These are phyloP conservation scores for Sphaceloma murrayae DNA, from an alignment of 2,329 filamentous ascomycete genomes.

Conservation along the genomic window DNA sequence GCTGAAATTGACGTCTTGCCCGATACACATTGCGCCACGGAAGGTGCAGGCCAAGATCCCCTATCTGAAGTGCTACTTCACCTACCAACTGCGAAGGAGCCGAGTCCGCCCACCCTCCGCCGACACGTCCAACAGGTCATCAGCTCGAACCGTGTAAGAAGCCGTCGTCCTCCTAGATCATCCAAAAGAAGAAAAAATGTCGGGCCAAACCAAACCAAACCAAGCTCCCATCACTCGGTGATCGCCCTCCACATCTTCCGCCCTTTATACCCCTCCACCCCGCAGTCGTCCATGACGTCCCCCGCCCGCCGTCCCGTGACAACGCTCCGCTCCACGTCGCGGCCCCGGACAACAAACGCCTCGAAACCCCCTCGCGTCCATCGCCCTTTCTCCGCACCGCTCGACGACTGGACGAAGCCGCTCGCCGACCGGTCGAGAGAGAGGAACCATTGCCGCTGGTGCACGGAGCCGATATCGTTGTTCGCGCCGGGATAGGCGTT, in stretches of 20 bases:
- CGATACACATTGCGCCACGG: no score
- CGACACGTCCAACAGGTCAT: no score
- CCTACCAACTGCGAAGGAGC: no score
- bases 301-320: constrained; percentile 52
- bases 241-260: constrained; percentile 50
- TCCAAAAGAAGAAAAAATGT: no score
- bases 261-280: constrained; percentile 46
- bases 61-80: no score
- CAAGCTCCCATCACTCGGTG: constrained; percentile 27
- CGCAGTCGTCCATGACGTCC: constrained; percentile 54
- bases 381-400: constrained; percentile 23
- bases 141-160: no score
- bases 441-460: constrained; percentile 59
- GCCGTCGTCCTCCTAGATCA: no score
- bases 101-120: no score
- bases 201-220: no score
- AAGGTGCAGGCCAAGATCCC: no score
- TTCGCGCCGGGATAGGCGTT: constrained; percentile 59
- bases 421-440: constrained; percentile 51
- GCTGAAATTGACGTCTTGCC: no score
- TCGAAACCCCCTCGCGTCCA: constrained; percentile 37
- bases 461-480: constrained; percentile 57
- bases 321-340: constrained; percentile 54
- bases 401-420: constrained; percentile 43
- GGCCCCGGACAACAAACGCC: constrained; percentile 53